Base-by-base conservation (phyloP, 768 basidiomycete genomes). In the Agrocybe chaxingu region DNA sequence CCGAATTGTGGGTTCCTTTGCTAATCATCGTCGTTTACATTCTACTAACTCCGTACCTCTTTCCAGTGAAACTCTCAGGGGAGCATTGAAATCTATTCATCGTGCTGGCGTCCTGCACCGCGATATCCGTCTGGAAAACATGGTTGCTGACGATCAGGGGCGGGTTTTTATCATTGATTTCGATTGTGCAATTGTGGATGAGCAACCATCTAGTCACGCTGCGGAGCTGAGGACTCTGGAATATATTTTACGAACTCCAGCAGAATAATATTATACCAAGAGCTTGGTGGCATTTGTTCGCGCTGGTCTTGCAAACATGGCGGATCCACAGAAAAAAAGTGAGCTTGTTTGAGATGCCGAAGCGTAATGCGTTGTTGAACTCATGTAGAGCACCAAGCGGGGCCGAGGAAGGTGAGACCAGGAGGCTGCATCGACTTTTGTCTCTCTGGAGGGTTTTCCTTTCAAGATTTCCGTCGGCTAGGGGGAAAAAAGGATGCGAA, bases 141-240 rank as follows among this genome's bases (percentile, higher is more conserved):
- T 67, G 35, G 50, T 58, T n/a, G 40, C 62, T 37, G 48, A 60
- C 30, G 46, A 58, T 18, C 44, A 48, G 1, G 59, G 58, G 4
- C 37, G 40, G 8, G 57, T 58, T 30, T 53, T 39, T 32, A 59
- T 66, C 34, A 61, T 62, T 24, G 66, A 67, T 48, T 66, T 67
- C 45, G 63, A 66, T 43, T 45, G 53, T 29, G 53, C 61, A 6
- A 43, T 47, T 19, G 36, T 55, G 10, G 45, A 18, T 6, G 33
- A 33, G 24, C 24, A 39, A 16, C 34, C 24, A 12, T 44, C 44
- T 13, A 30, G 33, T 47, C 19, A 46, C 33, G 35, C 8, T 43
- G 38, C 29, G 24, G 39, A 51, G 35, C 8, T 36, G 35, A 8
- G n/a, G n/a, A 9, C 9, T 36, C 35, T 36, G n/a, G 9, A 36